Evolutionary conservation across 2,329 filamentous ascomycete genomes (phyloP).

Genomic region (Fusarium compactum): DNA sequence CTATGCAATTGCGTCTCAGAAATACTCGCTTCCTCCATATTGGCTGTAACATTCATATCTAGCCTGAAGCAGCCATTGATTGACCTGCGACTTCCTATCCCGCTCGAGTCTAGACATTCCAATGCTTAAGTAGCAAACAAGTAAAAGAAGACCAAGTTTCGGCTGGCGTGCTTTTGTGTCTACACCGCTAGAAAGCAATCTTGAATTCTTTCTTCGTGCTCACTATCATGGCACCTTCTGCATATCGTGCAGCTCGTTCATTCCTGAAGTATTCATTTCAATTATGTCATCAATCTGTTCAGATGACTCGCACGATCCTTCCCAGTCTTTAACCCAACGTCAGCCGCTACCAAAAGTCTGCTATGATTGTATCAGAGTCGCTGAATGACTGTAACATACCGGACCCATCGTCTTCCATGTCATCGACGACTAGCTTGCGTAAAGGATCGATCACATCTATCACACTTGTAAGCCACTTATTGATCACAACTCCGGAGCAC

Average conservation of each 20-base stretch:
- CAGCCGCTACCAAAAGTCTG: conserved; percentile 45
- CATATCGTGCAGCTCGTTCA: conserved; percentile 56
- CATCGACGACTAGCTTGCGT: conserved; percentile 66
- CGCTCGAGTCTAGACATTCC: conserved; percentile 24
- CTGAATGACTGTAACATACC: conserved; percentile 61
- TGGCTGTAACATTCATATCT: not conserved
- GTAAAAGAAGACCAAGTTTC: conserved; percentile 14
- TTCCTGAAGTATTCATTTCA: conserved; percentile 59
- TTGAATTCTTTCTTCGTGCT: conserved; percentile 2
- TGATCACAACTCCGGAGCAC: not conserved
- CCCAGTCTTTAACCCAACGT: conserved; percentile 62
- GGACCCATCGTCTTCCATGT: conserved; percentile 69
- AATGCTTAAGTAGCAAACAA: conserved; percentile 16
- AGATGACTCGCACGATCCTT: conserved; percentile 66
- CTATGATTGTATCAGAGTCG: conserved; percentile 44
- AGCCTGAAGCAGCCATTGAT: conserved; percentile 6
- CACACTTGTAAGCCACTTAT: conserved; percentile 26
- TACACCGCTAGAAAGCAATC: conserved; percentile 1
- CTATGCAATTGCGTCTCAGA: conserved; percentile 41
- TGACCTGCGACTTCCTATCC: conserved; percentile 8
- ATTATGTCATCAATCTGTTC: conserved; percentile 65
- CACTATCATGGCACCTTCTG: conserved; percentile 41
- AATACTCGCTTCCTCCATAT: conserved; percentile 22
- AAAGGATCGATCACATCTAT: conserved; percentile 62
- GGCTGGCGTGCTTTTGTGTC: conserved; percentile 11